A percentile compares a stretch with the other conserved stretches of the same genome.
These are phyloP conservation scores for Adansonia madagascariensis DNA, from an alignment of 441 rosid species.

Conservation along the genomic window DNA sequence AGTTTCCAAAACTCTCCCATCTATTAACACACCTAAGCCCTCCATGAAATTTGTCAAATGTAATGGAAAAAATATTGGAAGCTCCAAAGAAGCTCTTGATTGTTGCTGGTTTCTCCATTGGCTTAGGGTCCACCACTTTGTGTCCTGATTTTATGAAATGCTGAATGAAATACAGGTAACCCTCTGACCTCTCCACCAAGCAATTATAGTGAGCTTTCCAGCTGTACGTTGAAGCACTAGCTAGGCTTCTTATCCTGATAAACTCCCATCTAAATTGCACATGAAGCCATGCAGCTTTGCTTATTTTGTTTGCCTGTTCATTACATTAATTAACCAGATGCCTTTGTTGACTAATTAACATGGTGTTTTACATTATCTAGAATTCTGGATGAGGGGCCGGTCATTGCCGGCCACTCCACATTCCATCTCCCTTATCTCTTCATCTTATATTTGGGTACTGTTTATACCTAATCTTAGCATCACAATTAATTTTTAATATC, in stretches of 20 bases:
- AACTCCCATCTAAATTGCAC: neutral
- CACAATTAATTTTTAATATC: neutral
- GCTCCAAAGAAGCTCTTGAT: neutral
- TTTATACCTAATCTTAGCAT: neutral
- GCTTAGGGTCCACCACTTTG: constrained; percentile 10
- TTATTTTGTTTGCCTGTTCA: neutral
- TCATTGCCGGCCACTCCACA: neutral
- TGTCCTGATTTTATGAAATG: neutral
- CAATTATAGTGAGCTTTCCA: constrained; percentile 5
- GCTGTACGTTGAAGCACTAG: neutral
- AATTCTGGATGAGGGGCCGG: neutral
- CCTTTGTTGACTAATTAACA: neutral
- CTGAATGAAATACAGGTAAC: too few relatives aligned
- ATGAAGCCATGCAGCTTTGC: neutral
- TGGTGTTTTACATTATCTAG: neutral
- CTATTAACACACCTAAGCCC: neutral
- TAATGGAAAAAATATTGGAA: neutral
- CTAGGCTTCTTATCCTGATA: too few relatives aligned
- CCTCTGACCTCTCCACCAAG: neutral
- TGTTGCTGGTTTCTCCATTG: too few relatives aligned
- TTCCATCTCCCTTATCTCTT: constrained; percentile 1
- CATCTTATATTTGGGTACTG: neutral
- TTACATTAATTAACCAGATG: neutral
- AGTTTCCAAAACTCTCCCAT: neutral
- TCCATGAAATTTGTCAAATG: neutral